phyloP scores from a whole-genome alignment of 108 stramenopile genomes.

The Nitzschia sp. region DNA sequence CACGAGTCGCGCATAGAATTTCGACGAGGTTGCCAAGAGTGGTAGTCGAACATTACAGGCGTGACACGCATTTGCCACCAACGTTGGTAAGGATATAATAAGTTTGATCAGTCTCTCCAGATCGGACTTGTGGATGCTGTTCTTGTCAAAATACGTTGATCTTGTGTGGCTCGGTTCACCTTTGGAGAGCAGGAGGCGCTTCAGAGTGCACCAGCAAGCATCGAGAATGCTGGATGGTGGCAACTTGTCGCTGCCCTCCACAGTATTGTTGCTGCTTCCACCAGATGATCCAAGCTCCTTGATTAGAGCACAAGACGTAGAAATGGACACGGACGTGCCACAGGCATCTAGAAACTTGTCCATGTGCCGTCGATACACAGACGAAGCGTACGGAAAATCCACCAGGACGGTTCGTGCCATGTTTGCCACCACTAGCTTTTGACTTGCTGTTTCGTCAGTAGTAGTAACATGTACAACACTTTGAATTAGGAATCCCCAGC shows the following conservation, averaged over 20 bases:
- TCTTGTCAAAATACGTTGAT: background rate
- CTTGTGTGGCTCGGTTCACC: background rate
- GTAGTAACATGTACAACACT: background rate
- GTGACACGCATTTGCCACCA: conserved; percentile 39
- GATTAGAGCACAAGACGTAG: conserved; percentile 13
- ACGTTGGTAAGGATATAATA: conserved; percentile 22
- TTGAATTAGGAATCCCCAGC: background rate
- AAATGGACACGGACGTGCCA: conserved; percentile 5
- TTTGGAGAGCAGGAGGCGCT: conserved; percentile 17
- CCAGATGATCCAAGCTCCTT: conserved; percentile 16
- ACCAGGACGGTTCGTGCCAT: conserved; percentile 3
- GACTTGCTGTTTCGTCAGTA: background rate
- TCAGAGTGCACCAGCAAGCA: conserved; percentile 27
- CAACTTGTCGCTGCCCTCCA: background rate
- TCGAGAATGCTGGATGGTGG: conserved; percentile 24
- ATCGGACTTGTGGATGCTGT: background rate
- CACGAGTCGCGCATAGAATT: conserved; percentile 30
- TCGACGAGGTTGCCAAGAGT: conserved; percentile 11
- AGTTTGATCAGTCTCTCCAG: conserved; percentile 8
- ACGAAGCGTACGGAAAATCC: conserved; percentile 4
- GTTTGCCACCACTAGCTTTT: background rate
- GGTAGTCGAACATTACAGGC: conserved; percentile 20
- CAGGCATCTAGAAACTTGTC: conserved; percentile 27
- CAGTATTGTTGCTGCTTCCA: background rate
- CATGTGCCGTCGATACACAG: conserved; percentile 4